A percentile compares a stretch with the other conserved stretches of the same genome.
Evolutionary conservation across 345 rosid species (phyloP).

Genomic region (Passiflora organensis): DNA sequence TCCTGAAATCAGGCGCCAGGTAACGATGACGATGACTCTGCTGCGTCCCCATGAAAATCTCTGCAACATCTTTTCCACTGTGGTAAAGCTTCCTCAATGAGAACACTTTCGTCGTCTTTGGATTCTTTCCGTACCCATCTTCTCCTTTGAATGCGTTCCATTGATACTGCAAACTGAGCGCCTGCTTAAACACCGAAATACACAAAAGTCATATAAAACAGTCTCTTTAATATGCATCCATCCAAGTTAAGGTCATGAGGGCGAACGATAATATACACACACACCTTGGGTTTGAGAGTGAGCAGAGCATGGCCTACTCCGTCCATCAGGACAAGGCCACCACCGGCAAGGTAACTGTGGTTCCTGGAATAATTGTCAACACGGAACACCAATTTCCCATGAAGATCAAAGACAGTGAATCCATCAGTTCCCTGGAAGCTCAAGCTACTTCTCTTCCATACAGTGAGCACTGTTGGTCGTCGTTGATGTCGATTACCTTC

Average conservation of each 20-base stretch:
- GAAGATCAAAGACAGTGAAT: slow-evolving; percentile 42
- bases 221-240: neutral
- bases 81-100: slow-evolving; percentile 37
- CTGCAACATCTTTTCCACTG: slow-evolving; percentile 22
- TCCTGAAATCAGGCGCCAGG: slow-evolving; percentile 30
- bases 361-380: slow-evolving; percentile 53
- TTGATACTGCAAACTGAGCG: slow-evolving; percentile 32
- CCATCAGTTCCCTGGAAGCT: slow-evolving; percentile 58
- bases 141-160: slow-evolving; percentile 48
- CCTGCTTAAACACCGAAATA: slow-evolving; percentile 14
- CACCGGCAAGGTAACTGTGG: neutral
- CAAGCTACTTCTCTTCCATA: slow-evolving; percentile 56
- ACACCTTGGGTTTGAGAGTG: slow-evolving; percentile 39
- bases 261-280: neutral
- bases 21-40: neutral
- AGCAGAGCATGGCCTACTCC: slow-evolving; percentile 44
- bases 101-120: slow-evolving; percentile 22
- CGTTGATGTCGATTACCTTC: neutral
- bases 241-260: neutral
- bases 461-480: slow-evolving; percentile 22
- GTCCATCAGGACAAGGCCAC: slow-evolving; percentile 47
- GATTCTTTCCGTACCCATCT: slow-evolving; percentile 8
- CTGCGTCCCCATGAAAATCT: slow-evolving; percentile 23
- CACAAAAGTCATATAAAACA: too few species aligned
- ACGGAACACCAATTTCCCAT: slow-evolving; percentile 37